A percentile compares a stretch with the other conserved stretches of the same genome.
These are phyloP conservation scores for Fusarium tuaranense DNA, from an alignment of 2,329 filamentous ascomycete species.

Conservation along the genomic window DNA sequence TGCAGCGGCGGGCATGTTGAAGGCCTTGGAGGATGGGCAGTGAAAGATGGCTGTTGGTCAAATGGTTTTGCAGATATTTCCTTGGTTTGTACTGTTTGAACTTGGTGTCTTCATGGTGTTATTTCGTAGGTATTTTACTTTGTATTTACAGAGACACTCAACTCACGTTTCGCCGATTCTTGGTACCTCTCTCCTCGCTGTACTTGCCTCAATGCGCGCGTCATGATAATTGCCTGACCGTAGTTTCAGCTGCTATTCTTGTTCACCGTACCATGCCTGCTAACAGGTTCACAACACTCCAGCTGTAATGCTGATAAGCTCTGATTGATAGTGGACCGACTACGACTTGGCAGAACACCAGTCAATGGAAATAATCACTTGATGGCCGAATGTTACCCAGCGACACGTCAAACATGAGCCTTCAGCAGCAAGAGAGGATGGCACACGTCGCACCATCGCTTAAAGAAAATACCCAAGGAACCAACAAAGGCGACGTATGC, in stretches of 20 bases:
- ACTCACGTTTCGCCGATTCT: background rate
- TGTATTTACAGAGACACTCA: background rate
- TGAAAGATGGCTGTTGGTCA: background rate
- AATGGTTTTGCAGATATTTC: background rate
- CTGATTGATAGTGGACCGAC: background rate
- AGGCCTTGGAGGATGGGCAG: constrained; percentile 3
- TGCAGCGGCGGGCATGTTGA: constrained; percentile 5
- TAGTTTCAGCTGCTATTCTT: background rate
- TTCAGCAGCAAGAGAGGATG: background rate
- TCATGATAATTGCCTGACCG: background rate
- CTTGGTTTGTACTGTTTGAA: background rate
- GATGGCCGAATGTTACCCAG: background rate
- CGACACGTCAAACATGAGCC: background rate
- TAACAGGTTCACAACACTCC: background rate
- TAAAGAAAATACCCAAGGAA: background rate
- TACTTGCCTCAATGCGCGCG: background rate
- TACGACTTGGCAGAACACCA: background rate
- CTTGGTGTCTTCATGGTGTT: background rate
- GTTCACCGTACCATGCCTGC: background rate
- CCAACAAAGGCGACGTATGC: background rate
- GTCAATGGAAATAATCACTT: background rate
- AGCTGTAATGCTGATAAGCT: background rate
- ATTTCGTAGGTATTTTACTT: background rate
- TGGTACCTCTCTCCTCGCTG: background rate
- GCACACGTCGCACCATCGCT: background rate